These are phyloP conservation scores for Dispira parvispora DNA, from an alignment of 192 early-diverging fungal species.

Conservation along the genomic window DNA sequence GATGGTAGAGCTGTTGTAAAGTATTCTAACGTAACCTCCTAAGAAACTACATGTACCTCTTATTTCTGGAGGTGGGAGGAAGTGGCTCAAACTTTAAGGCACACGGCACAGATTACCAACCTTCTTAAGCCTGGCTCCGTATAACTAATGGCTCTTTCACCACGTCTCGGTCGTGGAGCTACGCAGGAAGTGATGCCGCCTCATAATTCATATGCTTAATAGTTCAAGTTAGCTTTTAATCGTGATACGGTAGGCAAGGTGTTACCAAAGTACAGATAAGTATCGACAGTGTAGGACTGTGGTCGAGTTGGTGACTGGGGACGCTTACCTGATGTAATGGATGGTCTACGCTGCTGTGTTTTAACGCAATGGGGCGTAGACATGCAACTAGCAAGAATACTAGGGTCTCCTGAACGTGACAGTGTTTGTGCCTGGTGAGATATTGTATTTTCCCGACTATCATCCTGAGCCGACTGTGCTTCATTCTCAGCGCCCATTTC, in stretches of 20 bases:
- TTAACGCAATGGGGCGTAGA: too few relatives aligned
- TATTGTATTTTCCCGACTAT: too few relatives aligned
- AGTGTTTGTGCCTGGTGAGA: too few relatives aligned
- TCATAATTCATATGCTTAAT: not conserved
- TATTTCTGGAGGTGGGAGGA: too few relatives aligned
- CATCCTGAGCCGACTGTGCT: too few relatives aligned
- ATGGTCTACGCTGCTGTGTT: too few relatives aligned
- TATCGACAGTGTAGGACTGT: not conserved
- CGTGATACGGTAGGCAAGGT: not conserved
- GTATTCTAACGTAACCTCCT: not conserved
- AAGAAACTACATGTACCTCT: not conserved
- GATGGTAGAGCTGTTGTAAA: not conserved
- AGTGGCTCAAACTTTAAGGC: too few relatives aligned
- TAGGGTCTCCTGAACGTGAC: too few relatives aligned
- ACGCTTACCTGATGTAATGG: not conserved
- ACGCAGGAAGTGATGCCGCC: not conserved
- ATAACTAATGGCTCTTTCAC: not conserved
- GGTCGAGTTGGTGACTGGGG: not conserved
- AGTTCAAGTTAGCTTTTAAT: not conserved
- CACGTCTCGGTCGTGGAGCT: not conserved
- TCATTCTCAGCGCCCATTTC: too few relatives aligned
- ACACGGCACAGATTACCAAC: not conserved
- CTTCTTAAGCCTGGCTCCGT: not conserved
- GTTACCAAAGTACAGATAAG: not conserved
- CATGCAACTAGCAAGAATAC: too few relatives aligned